Conservation (phyloP, 495 filamentous ascomycete genomes). For the Neurospora sp. region DNA sequence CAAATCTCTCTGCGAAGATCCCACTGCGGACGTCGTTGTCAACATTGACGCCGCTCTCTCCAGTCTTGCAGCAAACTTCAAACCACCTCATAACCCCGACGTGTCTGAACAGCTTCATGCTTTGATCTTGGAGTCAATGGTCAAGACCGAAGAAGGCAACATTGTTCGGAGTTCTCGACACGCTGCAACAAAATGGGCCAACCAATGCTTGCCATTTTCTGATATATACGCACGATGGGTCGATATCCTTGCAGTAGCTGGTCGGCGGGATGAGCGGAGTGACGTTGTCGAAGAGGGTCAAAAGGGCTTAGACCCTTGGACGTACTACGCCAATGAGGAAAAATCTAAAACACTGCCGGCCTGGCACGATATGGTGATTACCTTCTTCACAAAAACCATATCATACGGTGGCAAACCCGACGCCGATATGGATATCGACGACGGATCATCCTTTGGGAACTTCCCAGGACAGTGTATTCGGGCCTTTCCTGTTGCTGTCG, state of each 20-base stretch:
- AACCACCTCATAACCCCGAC: slow-evolving; percentile 29
- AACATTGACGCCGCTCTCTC: slow-evolving; percentile 85
- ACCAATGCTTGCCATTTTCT: slow-evolving; percentile 71
- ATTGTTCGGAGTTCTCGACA: slow-evolving; percentile 61
- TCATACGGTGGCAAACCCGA: slow-evolving; percentile 1
- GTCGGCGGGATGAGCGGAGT: slow-evolving; percentile 51
- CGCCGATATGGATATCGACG: slow-evolving; percentile 23
- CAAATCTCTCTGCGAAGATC: slow-evolving; percentile 68
- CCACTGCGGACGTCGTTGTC: slow-evolving; percentile 63
- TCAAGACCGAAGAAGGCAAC: slow-evolving; percentile 38
- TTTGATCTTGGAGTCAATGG: slow-evolving; percentile 61
- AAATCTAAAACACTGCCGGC: slow-evolving; percentile 30
- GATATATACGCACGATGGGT: slow-evolving; percentile 81
- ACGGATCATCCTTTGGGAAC: slow-evolving; percentile 25
- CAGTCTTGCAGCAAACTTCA: slow-evolving; percentile 49
- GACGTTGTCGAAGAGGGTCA: slow-evolving; percentile 85
- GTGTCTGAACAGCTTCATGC: slow-evolving; percentile 27
- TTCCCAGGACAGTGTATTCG: slow-evolving; percentile 36
- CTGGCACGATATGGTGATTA: slow-evolving; percentile 35
- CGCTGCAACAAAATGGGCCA: slow-evolving; percentile 79
- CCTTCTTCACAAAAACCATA: slow-evolving; percentile 35
- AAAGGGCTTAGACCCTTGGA: slow-evolving; percentile 63
- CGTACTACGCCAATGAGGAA: slow-evolving; percentile 30
- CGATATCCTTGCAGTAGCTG: slow-evolving; percentile 67
- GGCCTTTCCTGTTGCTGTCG: slow-evolving; percentile 54